These are phyloP conservation scores for Elsinoe perseae DNA, from an alignment of 2,329 filamentous ascomycete genomes.

Conservation along the genomic window DNA sequence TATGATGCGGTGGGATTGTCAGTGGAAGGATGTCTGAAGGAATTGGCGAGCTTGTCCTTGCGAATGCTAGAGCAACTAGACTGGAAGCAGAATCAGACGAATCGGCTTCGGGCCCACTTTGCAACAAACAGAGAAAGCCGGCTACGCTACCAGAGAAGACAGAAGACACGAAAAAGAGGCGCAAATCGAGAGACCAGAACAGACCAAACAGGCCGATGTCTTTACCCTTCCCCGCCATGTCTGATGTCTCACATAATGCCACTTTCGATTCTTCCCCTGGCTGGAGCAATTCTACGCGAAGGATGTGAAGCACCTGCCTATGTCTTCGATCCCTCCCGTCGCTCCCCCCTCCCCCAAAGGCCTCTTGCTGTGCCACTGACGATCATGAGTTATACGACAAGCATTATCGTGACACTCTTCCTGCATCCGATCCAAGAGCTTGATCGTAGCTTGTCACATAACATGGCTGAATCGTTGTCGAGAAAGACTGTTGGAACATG, in stretches of 20 bases:
- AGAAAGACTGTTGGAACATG: background rate
- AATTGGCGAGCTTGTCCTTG: background rate
- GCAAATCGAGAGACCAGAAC: background rate
- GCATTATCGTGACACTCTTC: background rate
- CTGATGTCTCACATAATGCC: background rate
- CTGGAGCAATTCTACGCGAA: slow-evolving; percentile 9
- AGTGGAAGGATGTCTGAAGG: background rate
- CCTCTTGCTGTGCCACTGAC: slow-evolving; percentile 5
- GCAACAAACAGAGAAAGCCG: background rate
- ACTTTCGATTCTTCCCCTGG: background rate
- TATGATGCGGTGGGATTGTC: slow-evolving; percentile 5
- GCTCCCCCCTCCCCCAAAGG: too few species aligned
- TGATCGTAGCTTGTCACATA: background rate
- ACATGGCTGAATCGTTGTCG: background rate
- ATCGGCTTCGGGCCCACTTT: slow-evolving; percentile 8
- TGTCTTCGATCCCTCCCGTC: background rate
- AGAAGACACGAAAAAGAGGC: background rate
- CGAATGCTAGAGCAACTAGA: too few species aligned
- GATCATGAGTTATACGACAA: slow-evolving; percentile 9
- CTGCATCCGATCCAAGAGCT: slow-evolving; percentile 9
- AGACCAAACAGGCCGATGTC: background rate
- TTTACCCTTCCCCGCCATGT: background rate
- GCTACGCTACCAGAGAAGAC: background rate
- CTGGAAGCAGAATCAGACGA: too few species aligned
- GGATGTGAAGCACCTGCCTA: background rate